Percentiles rank a stretch among this genome's conserved stretches.
phyloP scores from a whole-genome alignment of 345 rosid species.

The Sonneratia caseolaris region DNA sequence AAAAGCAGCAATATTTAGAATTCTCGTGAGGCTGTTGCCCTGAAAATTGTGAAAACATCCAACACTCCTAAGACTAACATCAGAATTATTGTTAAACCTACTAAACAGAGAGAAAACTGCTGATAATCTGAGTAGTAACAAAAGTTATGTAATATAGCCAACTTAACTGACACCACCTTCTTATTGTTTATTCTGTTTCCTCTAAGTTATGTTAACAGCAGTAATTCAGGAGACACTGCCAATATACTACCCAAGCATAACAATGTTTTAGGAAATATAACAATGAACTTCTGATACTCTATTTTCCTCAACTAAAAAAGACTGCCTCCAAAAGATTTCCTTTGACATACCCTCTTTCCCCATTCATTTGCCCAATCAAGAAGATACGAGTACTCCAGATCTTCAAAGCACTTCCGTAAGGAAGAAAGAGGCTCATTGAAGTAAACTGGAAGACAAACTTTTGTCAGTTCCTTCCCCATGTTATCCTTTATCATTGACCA shows the following conservation, averaged over 20 bases:
- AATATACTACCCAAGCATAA: background rate
- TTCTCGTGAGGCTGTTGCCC: conserved; percentile 90
- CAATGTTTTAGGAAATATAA: too few species aligned
- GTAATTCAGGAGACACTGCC: background rate
- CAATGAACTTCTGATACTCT: background rate
- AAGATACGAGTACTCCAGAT: conserved; percentile 89
- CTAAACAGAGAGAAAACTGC: background rate
- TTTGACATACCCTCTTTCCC: conserved; percentile 62
- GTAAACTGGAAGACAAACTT: conserved; percentile 99
- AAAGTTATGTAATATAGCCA: background rate
- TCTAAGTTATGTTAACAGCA: background rate
- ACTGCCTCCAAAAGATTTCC: background rate
- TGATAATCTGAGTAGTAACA: background rate
- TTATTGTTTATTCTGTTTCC: background rate
- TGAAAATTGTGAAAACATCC: conserved; percentile 16
- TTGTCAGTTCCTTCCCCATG: conserved; percentile 96
- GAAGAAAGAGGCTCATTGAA: conserved; percentile 98
- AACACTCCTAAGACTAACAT: background rate
- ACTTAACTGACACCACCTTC: background rate
- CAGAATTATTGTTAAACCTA: background rate
- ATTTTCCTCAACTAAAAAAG: background rate
- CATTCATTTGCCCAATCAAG: conserved; percentile 88
- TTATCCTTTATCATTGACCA: conserved; percentile 99
- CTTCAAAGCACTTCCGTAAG: conserved; percentile 90
- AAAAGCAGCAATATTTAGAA: conserved; percentile 97